These are phyloP conservation scores for Plasmodium berghei DNA, from an alignment of 169 alveolate genomes.

Conservation along the genomic window DNA sequence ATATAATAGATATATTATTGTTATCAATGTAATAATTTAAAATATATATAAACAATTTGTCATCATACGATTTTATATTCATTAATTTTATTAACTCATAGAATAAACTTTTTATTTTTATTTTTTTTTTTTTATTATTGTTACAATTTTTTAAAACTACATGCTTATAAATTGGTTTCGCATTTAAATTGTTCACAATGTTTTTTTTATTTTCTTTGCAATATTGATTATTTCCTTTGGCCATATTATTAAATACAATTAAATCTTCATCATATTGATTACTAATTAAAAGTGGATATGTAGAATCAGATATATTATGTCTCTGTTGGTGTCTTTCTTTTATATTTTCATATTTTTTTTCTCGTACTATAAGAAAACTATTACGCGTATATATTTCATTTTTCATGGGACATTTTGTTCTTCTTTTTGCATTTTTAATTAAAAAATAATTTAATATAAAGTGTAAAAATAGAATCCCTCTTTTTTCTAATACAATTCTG, in stretches of 20 bases:
- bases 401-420: background rate
- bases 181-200: background rate
- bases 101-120: constrained; percentile 31
- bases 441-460: constrained; percentile 46
- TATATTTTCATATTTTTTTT: background rate
- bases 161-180: constrained; percentile 12
- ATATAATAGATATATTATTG: constrained; percentile 25
- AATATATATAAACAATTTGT: constrained; percentile 10
- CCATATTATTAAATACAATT: background rate
- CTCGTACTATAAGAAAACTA: background rate
- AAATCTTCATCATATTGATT: background rate
- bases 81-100: constrained; percentile 47
- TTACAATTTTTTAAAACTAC: constrained; percentile 14
- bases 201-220: background rate
- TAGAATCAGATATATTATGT: background rate
- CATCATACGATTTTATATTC: constrained; percentile 35
- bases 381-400: background rate
- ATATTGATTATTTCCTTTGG: background rate
- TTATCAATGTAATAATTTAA: constrained; percentile 48
- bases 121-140: constrained; percentile 24
- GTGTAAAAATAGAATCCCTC: constrained; percentile 20
- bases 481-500: constrained; percentile 52
- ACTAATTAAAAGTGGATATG: background rate
- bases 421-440: background rate
- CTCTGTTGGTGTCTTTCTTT: background rate